Percentiles rank a stretch among this genome's conserved stretches.
Conservation (phyloP, 2,329 filamentous ascomycete genomes). For the Aspergillus eucalypticola region DNA sequence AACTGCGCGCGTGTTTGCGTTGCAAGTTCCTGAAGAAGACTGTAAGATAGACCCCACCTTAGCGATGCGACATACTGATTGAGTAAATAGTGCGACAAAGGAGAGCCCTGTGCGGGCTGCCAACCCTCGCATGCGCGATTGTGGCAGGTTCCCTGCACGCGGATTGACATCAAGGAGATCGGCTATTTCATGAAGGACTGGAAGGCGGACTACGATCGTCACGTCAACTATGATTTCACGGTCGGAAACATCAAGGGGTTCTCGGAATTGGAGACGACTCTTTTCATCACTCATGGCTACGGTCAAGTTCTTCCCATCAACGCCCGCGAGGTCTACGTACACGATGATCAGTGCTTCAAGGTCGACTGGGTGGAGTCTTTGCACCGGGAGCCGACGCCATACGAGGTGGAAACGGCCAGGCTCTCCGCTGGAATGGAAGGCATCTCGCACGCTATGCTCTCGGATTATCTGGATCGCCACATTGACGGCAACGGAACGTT, state of each 20-base stretch:
- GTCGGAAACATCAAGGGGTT: conserved; percentile 93
- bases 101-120: conserved; percentile 92
- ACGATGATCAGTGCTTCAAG: conserved; percentile 87
- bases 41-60: conserved; percentile 26
- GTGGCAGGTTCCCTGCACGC: conserved; percentile 97
- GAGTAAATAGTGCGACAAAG: conserved; percentile 74
- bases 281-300: conserved; percentile 97
- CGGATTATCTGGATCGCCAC: conserved; percentile 92
- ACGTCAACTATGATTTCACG: conserved; percentile 81
- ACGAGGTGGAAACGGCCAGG: conserved; percentile 83
- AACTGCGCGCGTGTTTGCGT: conserved; percentile 86
- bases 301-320: conserved; percentile 90
- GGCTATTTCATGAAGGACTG: conserved; percentile 99
- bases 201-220: conserved; percentile 94
- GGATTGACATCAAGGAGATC: conserved; percentile 98
- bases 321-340: conserved; percentile 89
- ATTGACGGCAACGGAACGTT: conserved; percentile 88
- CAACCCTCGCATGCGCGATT: conserved; percentile 92
- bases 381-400: conserved; percentile 73
- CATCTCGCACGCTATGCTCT: conserved; percentile 75
- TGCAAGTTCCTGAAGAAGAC: conserved; percentile 99
- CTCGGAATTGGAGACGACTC: conserved; percentile 60
- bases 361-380: conserved; percentile 90
- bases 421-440: conserved; percentile 88
- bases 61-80: not conserved